Conservation (phyloP, 306 rosid species). For the Vicia villosa region DNA sequence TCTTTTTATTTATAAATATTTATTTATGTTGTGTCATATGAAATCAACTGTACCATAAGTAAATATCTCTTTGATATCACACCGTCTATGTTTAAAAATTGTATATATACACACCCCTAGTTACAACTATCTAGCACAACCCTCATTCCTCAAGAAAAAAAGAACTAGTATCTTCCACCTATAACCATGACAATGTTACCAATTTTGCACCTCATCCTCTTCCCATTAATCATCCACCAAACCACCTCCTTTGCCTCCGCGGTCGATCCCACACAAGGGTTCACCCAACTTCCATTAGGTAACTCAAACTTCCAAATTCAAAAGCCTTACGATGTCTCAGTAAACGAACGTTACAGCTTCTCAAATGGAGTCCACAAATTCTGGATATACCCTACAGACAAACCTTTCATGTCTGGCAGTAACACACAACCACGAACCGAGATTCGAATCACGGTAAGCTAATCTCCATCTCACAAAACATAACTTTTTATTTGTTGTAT, state of each 20-base stretch:
- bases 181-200: conserved; percentile 25
- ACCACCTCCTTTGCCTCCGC: not conserved
- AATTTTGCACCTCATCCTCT: conserved; percentile 13
- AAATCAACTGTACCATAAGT: too few species aligned
- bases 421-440: conserved; percentile 42
- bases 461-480: not conserved
- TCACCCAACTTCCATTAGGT: conserved; percentile 27
- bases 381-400: conserved; percentile 40
- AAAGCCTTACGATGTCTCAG: conserved; percentile 42
- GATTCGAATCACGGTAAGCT: conserved; percentile 35
- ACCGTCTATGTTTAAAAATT: too few species aligned
- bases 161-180: too few species aligned
- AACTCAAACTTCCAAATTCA: conserved; percentile 33
- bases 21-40: too few species aligned
- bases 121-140: too few species aligned
- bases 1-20: too few species aligned
- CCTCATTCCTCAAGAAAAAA: too few species aligned
- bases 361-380: conserved; percentile 41
- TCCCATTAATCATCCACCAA: conserved; percentile 23
- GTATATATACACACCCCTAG: too few species aligned
- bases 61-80: too few species aligned
- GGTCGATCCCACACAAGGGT: conserved; percentile 39
- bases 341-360: conserved; percentile 34
- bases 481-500: too few species aligned
- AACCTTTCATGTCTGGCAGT: conserved; percentile 32